Evolutionary conservation across 805 yeast species (phyloP).

Genomic region (Ogataea chonburiensis): DNA sequence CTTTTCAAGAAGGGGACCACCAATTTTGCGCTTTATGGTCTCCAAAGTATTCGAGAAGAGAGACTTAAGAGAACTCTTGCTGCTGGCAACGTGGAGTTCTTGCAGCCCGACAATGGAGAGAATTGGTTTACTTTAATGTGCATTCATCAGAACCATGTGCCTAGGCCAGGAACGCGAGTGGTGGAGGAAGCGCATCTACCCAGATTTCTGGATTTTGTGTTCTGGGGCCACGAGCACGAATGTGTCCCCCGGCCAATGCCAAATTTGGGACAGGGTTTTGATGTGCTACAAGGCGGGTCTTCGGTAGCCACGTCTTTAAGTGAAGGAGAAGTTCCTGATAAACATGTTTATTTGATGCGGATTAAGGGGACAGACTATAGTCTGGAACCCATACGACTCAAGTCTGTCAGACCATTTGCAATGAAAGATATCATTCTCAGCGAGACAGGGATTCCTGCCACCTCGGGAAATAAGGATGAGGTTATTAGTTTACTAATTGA

Average conservation of each 20-base stretch:
- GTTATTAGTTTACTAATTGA: slow-evolving; percentile 58
- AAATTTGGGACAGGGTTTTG: slow-evolving; percentile 63
- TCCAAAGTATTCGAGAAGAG: slow-evolving; percentile 88
- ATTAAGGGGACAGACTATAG: slow-evolving; percentile 57
- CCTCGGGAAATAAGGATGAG: slow-evolving; percentile 56
- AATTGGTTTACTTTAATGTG: slow-evolving; percentile 84
- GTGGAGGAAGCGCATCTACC: slow-evolving; percentile 87
- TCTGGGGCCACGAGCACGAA: slow-evolving; percentile 99
- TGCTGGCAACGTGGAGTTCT: slow-evolving; percentile 75
- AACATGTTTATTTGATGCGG: slow-evolving; percentile 70
- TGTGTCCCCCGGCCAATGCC: slow-evolving; percentile 69
- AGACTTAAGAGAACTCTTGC: slow-evolving; percentile 78
- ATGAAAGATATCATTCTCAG: slow-evolving; percentile 63
- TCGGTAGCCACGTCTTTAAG: slow-evolving; percentile 88
- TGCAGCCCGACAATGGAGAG: slow-evolving; percentile 54
- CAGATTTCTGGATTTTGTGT: slow-evolving; percentile 70
- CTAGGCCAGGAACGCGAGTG: slow-evolving; percentile 76
- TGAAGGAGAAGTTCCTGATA: slow-evolving; percentile 77
- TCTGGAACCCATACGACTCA: slow-evolving; percentile 60
- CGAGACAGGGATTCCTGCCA: slow-evolving; percentile 56
- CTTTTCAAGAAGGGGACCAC: slow-evolving; percentile 81
- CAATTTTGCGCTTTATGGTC: slow-evolving; percentile 80
- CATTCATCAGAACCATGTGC: slow-evolving; percentile 88
- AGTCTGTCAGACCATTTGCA: slow-evolving; percentile 78
- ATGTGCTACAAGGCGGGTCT: slow-evolving; percentile 88